Evolutionary conservation across 257 asterid species (phyloP).

Genomic region (Osmanthus fragrans): DNA sequence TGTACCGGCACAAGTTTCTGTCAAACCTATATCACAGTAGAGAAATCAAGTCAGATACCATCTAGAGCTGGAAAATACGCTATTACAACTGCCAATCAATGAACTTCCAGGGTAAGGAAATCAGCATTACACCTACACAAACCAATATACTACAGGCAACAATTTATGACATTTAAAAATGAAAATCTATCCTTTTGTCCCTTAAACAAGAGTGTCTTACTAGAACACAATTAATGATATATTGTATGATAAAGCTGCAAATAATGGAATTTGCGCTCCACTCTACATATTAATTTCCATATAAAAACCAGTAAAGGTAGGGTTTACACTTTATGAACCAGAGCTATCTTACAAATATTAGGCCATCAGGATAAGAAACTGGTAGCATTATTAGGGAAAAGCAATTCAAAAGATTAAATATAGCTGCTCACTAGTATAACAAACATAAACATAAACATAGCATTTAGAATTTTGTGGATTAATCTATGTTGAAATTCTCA

Average conservation of each 20-base stretch:
- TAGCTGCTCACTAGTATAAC: not conserved
- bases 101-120: not conserved
- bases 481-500: conserved; percentile 12
- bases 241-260: not conserved
- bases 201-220: not conserved
- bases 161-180: not conserved
- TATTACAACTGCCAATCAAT: conserved; percentile 9
- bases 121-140: conserved; percentile 10
- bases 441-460: not conserved
- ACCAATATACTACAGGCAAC: not conserved
- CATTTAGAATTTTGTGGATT: not conserved
- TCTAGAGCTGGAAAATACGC: conserved; percentile 16
- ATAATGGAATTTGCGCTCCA: not conserved
- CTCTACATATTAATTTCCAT: not conserved
- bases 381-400: not conserved
- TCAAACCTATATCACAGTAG: conserved; percentile 61
- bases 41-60: conserved; percentile 9
- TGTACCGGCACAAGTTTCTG: conserved; percentile 97
- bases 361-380: conserved; percentile 13
- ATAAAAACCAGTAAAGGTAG: not conserved
- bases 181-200: not conserved
- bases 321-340: conserved; percentile 4
- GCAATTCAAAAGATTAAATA: not conserved
- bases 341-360: not conserved
- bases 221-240: not conserved